Percentiles rank a stretch among this genome's conserved stretches.
Evolutionary conservation across 2,329 filamentous ascomycete genomes (phyloP).

Genomic region (Alternaria panax): DNA sequence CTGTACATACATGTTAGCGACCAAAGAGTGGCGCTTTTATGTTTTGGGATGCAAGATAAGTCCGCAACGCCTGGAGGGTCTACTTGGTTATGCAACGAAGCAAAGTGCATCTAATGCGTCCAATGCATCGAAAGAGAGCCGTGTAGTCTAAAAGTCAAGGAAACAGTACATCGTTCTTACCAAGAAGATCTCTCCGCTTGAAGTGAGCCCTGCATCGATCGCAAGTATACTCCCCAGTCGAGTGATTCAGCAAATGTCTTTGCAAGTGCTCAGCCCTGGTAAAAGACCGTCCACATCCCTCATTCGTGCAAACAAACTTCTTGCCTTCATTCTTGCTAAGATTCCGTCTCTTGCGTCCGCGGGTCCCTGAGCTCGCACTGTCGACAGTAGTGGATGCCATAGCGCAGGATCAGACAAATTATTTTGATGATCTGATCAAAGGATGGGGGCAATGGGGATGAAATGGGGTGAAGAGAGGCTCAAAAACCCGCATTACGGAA

Average conservation of each 20-base stretch:
- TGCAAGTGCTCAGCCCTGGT: constrained; percentile 95
- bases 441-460: constrained; percentile 34
- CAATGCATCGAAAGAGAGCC: not conserved
- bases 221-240: constrained; percentile 62
- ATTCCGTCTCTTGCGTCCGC: constrained; percentile 70
- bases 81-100: no score
- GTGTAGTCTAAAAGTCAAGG: not conserved
- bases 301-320: constrained; percentile 72
- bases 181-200: constrained; percentile 66
- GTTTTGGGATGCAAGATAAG: not conserved
- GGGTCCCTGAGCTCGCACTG: constrained; percentile 41
- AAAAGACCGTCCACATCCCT: constrained; percentile 91
- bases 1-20: constrained; percentile 49
- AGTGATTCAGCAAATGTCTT: constrained; percentile 91
- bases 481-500: not conserved
- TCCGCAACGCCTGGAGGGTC: not conserved
- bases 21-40: not conserved
- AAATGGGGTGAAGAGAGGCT: constrained; percentile 8
- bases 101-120: not conserved
- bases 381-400: constrained; percentile 30
- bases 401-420: constrained; percentile 7
- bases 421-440: constrained; percentile 21
- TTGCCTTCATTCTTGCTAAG: constrained; percentile 55
- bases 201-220: constrained; percentile 67
- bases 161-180: constrained; percentile 47